Base-by-base conservation (phyloP, 306 rosid genomes). In the Neltuma alba region DNA sequence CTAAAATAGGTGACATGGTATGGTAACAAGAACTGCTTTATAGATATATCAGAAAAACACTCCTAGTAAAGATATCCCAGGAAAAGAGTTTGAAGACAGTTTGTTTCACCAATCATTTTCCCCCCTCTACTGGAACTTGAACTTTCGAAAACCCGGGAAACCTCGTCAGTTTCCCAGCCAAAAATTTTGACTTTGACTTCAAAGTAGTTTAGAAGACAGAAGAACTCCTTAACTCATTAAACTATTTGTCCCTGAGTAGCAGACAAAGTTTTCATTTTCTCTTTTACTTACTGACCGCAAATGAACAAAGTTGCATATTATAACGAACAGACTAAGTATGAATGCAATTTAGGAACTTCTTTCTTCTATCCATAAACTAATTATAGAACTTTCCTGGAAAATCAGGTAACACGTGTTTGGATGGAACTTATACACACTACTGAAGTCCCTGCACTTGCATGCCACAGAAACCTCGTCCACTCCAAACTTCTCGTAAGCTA, bases 101-200 rank as follows among this genome's bases (percentile, higher is more conserved):
- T 38, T 69, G 74, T 25, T 76, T 78, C 58, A 28, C 61, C 72
- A 83, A 76, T 28, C 38, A 33, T 20, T 18, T 34, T 20, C 4
- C 25, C 78, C 58, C 66, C 77, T 76, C 31, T 21, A 25, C 21
- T 40, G 84, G 62, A 79, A 76, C 41, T 83, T 66, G 52, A 44
- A 60, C 69, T 33, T 41, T 40, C 28, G 34, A 34, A 80, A 86
- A 65, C 58, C 52, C 80, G 47, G 30, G 45, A 79, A 76, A 47
- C 66, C 57, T 81, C 80, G 50, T 60, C 75, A 78, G 67, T 69
- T 81, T 70, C 79, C 80, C 41, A 33, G 58, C 42, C 75, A 85
- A 78, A 64, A 62, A 21, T 75, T 77, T 60, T 65, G 68, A 66
- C 69, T 44, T 71, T 45, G 76, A 72, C 63, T 71, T 63, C 14